Evolutionary conservation across 192 early-diverging fungal genomes (phyloP).

Genomic region (Coemansia aciculifera): DNA sequence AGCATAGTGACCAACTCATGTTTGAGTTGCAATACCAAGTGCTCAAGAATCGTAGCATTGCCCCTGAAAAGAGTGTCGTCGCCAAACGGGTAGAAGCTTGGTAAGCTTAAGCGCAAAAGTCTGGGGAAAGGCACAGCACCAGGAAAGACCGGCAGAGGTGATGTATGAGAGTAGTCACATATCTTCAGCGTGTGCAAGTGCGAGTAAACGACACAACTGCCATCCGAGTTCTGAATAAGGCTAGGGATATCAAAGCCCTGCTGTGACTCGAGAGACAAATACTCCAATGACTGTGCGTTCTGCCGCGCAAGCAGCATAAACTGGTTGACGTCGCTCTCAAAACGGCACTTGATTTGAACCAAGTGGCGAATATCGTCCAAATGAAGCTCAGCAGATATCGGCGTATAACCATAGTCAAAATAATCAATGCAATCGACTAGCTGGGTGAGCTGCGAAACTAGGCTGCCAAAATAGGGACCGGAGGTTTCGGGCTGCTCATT

Average conservation of each 20-base stretch:
- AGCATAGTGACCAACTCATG: not conserved
- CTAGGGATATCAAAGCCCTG: not conserved
- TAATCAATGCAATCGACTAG: not conserved
- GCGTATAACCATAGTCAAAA: not conserved
- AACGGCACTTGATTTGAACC: not conserved
- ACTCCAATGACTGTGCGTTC: not conserved
- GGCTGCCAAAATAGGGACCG: not conserved
- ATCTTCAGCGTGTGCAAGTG: constrained; percentile 1
- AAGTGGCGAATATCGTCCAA: not conserved
- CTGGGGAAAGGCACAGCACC: constrained; percentile 2
- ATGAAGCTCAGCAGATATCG: not conserved
- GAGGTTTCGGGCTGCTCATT: not conserved
- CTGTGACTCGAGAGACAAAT: not conserved
- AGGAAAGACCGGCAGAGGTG: not conserved
- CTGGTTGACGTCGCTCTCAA: not conserved
- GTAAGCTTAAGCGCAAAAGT: not conserved
- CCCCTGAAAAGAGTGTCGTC: constrained; percentile 14
- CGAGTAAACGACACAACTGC: constrained; percentile 4
- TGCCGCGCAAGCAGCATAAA: not conserved
- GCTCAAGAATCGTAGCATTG: not conserved
- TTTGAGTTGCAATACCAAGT: not conserved
- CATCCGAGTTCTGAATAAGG: constrained; percentile 7
- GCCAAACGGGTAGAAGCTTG: constrained; percentile 8
- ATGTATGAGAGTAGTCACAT: not conserved
- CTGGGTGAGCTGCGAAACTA: not conserved